Percentiles rank a stretch among this genome's conserved stretches.
phyloP scores from a whole-genome alignment of 371 early-diverging fungal genomes.

The Mucor ambiguus region DNA sequence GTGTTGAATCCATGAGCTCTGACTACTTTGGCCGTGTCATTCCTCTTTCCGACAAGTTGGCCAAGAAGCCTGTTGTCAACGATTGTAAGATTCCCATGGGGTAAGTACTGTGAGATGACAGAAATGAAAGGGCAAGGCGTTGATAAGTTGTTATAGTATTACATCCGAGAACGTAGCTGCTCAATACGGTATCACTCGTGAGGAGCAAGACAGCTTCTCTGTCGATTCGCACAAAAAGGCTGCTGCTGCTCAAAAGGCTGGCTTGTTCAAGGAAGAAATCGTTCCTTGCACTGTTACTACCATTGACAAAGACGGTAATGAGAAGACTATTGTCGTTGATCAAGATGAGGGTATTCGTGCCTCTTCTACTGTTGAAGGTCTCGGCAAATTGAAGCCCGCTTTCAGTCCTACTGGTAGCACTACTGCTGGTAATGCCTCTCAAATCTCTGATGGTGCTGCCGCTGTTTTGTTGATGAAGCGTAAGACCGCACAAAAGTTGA shows the following conservation, averaged over 20 bases:
- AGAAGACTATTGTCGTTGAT: constrained; percentile 14
- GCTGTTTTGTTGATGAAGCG: constrained; percentile 96
- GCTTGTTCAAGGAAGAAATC: constrained; percentile 93
- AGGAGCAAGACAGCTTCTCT: constrained; percentile 91
- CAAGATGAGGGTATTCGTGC: constrained; percentile 96
- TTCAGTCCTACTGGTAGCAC: constrained; percentile 83
- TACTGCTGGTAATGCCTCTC: constrained; percentile 98
- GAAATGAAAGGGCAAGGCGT: not conserved
- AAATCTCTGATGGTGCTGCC: constrained; percentile 98
- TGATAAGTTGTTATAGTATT: constrained; percentile 41
- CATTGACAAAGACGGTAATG: constrained; percentile 66
- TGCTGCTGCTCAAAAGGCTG: constrained; percentile 86
- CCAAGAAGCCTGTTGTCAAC: constrained; percentile 62
- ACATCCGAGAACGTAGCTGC: constrained; percentile 97
- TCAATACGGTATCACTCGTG: constrained; percentile 81
- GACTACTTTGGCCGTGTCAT: constrained; percentile 75
- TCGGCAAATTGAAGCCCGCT: constrained; percentile 90
- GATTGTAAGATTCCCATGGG: constrained; percentile 91
- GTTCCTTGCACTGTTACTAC: constrained; percentile 84
- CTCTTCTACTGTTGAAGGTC: constrained; percentile 72
- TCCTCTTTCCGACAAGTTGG: constrained; percentile 72
- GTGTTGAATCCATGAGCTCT: constrained; percentile 97
- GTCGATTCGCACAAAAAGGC: constrained; percentile 82
- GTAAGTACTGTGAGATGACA: constrained; percentile 31
- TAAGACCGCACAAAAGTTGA: constrained; percentile 85